Conservation (phyloP, 202 grass and related monocot species). For the Zoysia matrella region DNA sequence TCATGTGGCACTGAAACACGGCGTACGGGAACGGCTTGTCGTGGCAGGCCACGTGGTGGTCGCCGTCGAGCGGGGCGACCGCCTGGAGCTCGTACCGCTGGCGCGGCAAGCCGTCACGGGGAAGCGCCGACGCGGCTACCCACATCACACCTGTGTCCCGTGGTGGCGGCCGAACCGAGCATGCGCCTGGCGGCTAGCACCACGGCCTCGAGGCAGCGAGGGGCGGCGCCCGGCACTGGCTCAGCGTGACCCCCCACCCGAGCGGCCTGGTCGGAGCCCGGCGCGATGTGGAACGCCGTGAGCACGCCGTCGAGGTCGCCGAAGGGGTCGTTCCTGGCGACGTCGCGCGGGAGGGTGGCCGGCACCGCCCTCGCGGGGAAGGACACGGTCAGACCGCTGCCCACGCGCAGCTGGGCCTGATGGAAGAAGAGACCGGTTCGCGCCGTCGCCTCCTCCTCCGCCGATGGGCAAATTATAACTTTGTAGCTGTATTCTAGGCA, state of each 20-base stretch:
- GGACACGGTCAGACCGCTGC: conserved; percentile 7
- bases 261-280: background rate
- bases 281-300: background rate
- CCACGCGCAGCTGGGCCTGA: background rate
- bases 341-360: background rate
- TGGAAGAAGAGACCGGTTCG: conserved; percentile 9
- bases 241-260: background rate
- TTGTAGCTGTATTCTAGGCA: too few species aligned
- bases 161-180: too few species aligned
- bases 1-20: conserved; percentile 6
- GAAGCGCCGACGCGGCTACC: too few species aligned
- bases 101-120: background rate
- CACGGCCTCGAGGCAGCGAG: background rate
- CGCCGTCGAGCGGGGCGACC: background rate
- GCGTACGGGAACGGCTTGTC: background rate
- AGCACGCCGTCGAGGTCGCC: background rate
- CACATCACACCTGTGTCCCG: too few species aligned
- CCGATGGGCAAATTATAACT: too few species aligned
- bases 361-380: background rate
- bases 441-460: background rate
- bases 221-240: background rate
- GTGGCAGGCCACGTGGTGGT: background rate
- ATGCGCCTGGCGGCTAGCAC: too few species aligned
- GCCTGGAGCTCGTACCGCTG: conserved; percentile 4
- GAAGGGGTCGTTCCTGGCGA: background rate